Evolutionary conservation across 2,329 filamentous ascomycete genomes (phyloP).

Genomic region (Alternaria novae-zelandiae): DNA sequence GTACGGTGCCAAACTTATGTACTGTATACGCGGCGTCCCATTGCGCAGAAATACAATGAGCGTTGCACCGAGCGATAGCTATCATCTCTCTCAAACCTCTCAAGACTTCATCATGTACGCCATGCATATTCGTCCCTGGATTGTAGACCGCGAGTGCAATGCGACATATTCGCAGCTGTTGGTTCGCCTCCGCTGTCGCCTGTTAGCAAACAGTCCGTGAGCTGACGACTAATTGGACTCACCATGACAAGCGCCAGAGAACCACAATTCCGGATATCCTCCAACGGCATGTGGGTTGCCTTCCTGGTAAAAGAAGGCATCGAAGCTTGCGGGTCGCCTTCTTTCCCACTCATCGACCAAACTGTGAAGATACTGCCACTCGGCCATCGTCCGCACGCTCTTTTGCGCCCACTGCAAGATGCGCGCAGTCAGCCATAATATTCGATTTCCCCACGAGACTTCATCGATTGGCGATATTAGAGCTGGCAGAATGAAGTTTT

Average conservation of each 20-base stretch:
- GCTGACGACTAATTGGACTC: neutral
- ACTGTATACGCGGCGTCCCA: slow-evolving; percentile 19
- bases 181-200: slow-evolving; percentile 21
- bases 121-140: neutral
- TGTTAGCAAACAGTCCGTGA: neutral
- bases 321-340: slow-evolving; percentile 18
- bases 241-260: slow-evolving; percentile 21
- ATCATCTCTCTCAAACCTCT: slow-evolving; percentile 20
- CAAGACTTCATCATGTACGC: slow-evolving; percentile 4
- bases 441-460: slow-evolving; percentile 22
- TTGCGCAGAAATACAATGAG: slow-evolving; percentile 11
- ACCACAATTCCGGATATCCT: slow-evolving; percentile 25
- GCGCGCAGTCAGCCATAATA: slow-evolving; percentile 24
- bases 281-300: neutral
- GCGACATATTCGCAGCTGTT: slow-evolving; percentile 22
- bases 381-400: neutral
- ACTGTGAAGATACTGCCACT: slow-evolving; percentile 16
- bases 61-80: slow-evolving; percentile 24
- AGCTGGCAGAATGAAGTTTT: slow-evolving; percentile 7
- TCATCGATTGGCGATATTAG: slow-evolving; percentile 14
- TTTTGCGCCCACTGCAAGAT: slow-evolving; percentile 21
- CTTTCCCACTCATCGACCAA: slow-evolving; percentile 28
- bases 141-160: slow-evolving; percentile 15
- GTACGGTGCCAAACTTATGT: slow-evolving; percentile 17
- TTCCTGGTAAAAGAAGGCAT: slow-evolving; percentile 21